Percentiles rank a stretch among this genome's conserved stretches.
Conservation (phyloP, 805 yeast species). For the Candida xyloterini region DNA sequence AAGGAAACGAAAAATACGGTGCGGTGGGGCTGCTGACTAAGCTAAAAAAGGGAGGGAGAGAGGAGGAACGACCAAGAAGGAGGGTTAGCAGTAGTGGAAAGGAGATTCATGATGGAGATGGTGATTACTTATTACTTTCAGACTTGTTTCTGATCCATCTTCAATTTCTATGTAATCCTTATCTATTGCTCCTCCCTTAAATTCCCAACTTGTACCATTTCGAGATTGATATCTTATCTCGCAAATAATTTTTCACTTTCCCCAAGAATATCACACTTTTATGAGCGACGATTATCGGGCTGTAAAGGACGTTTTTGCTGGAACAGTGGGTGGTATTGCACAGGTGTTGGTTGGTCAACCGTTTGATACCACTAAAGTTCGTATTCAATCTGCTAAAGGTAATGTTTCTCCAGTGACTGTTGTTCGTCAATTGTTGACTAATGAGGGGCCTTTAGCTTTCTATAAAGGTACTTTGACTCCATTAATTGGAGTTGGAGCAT, state of each 20-base stretch:
- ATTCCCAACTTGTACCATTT: neutral
- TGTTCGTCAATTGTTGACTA: conserved; percentile 60
- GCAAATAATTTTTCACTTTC: conserved; percentile 7
- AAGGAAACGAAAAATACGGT: neutral
- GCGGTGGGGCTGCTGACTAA: conserved; percentile 3
- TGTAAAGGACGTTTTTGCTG: conserved; percentile 78
- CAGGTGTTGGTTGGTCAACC: conserved; percentile 97
- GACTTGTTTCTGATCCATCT: too few species aligned
- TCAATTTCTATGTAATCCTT: neutral
- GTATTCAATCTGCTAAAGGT: conserved; percentile 86
- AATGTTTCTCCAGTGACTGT: conserved; percentile 71
- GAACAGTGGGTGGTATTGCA: conserved; percentile 93
- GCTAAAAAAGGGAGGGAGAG: neutral
- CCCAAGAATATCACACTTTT: neutral
- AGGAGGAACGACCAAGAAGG: neutral
- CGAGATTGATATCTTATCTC: conserved; percentile 4
- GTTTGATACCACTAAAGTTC: conserved; percentile 90
- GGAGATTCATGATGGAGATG: too few species aligned
- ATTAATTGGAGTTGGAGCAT: conserved; percentile 92
- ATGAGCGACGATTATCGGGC: conserved; percentile 38
- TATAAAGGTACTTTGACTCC: conserved; percentile 96
- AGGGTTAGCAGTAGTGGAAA: too few species aligned
- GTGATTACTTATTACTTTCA: too few species aligned
- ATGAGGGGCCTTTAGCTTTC: conserved; percentile 84
- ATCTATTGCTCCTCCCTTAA: neutral